Percentiles rank a stretch among this genome's conserved stretches.
Conservation (phyloP, 2,329 filamentous ascomycete genomes). For the Diaporthe nobilis region DNA sequence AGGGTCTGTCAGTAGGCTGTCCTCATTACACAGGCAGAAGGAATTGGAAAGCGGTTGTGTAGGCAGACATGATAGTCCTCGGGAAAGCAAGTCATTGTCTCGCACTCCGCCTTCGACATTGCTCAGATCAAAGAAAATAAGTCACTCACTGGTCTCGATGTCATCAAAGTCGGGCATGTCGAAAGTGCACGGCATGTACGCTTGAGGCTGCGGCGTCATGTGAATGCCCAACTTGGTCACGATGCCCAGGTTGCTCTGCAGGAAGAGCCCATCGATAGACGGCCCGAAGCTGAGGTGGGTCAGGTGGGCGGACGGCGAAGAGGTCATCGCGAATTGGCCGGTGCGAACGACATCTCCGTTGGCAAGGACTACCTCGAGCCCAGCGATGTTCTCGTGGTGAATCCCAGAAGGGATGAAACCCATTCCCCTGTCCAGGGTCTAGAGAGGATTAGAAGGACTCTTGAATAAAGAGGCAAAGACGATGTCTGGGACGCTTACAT, state of each 20-base stretch:
- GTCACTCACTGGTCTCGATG: constrained; percentile 55
- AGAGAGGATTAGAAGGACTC: constrained; percentile 46
- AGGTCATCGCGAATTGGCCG: constrained; percentile 51
- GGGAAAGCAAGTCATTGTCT: no score
- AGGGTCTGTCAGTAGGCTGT: neutral
- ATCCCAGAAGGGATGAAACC: constrained; percentile 56
- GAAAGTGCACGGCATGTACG: constrained; percentile 62
- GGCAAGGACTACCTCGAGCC: constrained; percentile 51
- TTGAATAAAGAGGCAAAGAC: constrained; percentile 43
- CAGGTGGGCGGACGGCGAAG: constrained; percentile 55
- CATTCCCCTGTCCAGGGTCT: constrained; percentile 57
- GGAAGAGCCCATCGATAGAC: constrained; percentile 63
- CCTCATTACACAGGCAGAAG: accelerated
- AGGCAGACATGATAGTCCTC: no score
- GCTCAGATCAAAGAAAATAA: accelerated
- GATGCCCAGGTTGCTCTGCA: constrained; percentile 67
- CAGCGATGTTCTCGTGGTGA: constrained; percentile 54
- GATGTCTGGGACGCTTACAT: constrained; percentile 52
- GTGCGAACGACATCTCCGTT: constrained; percentile 49
- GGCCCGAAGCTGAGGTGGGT: constrained; percentile 58
- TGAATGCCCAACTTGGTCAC: constrained; percentile 69
- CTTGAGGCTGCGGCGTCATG: constrained; percentile 57
- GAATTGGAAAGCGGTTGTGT: no score
- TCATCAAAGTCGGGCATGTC: constrained; percentile 61
- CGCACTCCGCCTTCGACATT: neutral